A percentile compares a stretch with the other conserved stretches of the same genome.
These are phyloP conservation scores for Bassia scoparia DNA, from an alignment of 148 eudicot species.

Conservation along the genomic window DNA sequence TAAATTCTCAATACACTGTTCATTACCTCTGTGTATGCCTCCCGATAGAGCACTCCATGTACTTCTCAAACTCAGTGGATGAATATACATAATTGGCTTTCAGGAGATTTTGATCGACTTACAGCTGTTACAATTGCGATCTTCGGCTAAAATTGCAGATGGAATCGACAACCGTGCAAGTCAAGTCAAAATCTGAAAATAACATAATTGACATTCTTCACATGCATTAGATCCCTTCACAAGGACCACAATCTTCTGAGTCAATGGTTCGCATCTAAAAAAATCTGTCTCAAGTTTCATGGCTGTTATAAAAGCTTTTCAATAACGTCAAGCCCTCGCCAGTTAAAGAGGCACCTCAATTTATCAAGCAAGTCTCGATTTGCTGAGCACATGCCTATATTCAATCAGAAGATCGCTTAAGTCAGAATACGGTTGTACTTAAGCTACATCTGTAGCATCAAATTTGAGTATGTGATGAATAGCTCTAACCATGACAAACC, in stretches of 20 bases:
- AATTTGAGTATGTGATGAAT: neutral
- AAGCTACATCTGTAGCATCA: constrained; percentile 11
- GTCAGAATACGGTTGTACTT: constrained; percentile 6
- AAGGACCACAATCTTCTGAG: constrained; percentile 67
- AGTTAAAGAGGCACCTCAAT: constrained; percentile 77
- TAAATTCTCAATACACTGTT: constrained; percentile 71
- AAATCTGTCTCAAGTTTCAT: constrained; percentile 84
- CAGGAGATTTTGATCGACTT: constrained; percentile 60
- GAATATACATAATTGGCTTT: constrained; percentile 62
- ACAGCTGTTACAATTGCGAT: constrained; percentile 77
- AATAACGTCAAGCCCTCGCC: constrained; percentile 82
- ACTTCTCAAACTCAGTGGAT: constrained; percentile 59
- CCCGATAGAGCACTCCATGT: constrained; percentile 73
- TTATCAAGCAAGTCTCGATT: constrained; percentile 82
- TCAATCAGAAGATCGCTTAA: constrained; percentile 9
- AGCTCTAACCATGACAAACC: constrained; percentile 53
- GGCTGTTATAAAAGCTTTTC: constrained; percentile 91
- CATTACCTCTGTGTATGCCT: constrained; percentile 85
- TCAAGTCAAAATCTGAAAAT: constrained; percentile 94
- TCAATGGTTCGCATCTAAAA: constrained; percentile 62
- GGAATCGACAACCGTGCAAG: constrained; percentile 95
- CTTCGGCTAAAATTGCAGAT: constrained; percentile 85
- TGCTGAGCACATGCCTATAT: constrained; percentile 61
- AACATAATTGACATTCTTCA: constrained; percentile 44
- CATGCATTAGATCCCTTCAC: constrained; percentile 47